Percentiles rank a stretch among this genome's conserved stretches.
These are phyloP conservation scores for Dissophora globulifera DNA, from an alignment of 192 early-diverging fungal species.

Conservation along the genomic window DNA sequence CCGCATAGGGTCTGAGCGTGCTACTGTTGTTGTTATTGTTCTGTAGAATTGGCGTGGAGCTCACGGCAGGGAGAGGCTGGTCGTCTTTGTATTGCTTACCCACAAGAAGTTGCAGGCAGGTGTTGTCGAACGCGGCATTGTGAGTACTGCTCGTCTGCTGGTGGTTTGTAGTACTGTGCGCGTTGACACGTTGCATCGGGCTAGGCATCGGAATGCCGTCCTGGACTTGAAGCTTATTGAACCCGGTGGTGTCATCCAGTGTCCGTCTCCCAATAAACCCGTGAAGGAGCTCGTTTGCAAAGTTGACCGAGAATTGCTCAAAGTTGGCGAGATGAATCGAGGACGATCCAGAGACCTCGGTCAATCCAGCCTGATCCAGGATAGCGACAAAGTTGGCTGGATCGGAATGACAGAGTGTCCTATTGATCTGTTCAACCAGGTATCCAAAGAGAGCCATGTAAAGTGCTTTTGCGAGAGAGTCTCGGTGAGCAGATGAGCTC, in stretches of 20 bases:
- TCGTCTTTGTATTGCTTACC: slow-evolving; percentile 58
- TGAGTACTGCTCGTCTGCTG: not conserved
- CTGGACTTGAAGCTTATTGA: slow-evolving; percentile 55
- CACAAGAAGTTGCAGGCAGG: slow-evolving; percentile 64
- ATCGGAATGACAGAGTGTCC: slow-evolving; percentile 76
- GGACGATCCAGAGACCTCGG: slow-evolving; percentile 61
- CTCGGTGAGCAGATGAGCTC: slow-evolving; percentile 81
- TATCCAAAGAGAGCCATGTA: slow-evolving; percentile 90
- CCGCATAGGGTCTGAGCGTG: slow-evolving; percentile 9
- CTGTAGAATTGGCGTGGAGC: too few species aligned
- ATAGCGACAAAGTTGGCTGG: slow-evolving; percentile 88
- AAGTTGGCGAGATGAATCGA: slow-evolving; percentile 56
- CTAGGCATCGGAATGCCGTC: slow-evolving; percentile 72
- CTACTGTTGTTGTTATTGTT: not conserved
- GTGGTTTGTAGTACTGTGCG: slow-evolving; percentile 7
- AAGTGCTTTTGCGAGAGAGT: slow-evolving; percentile 82
- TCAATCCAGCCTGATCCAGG: slow-evolving; percentile 81
- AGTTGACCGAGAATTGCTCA: slow-evolving; percentile 76
- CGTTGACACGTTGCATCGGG: slow-evolving; percentile 39
- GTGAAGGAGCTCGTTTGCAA: slow-evolving; percentile 76
- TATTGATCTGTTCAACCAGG: slow-evolving; percentile 93
- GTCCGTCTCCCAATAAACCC: slow-evolving; percentile 66
- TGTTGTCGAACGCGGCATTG: slow-evolving; percentile 57
- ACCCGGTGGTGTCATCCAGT: slow-evolving; percentile 61
- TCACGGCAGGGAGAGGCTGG: not conserved